Evolutionary conservation across 257 asterid species (phyloP), one percentile per base, ranked within the genome.

Genomic region (Solanum etuberosum): DNA sequence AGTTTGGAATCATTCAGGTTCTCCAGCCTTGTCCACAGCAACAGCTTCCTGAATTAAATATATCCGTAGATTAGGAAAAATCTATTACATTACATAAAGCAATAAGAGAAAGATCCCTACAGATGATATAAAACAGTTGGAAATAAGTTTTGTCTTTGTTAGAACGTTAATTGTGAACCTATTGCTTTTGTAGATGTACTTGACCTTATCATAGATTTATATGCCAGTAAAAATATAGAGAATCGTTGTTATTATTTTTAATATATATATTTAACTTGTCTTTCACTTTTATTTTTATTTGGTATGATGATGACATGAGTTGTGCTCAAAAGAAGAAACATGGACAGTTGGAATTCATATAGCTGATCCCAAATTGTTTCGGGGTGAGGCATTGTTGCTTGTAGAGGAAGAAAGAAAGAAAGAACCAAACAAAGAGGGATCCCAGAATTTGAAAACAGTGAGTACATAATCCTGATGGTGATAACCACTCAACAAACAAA

Each of bases 11-110:
- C 43, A 76, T 87, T 87, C 86, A 93, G 91, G 91, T 88, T 87
- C 89, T 71, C 88, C 94, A 87, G 93, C 92, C 89, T 90, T 86
- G 77, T 76, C 89, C 81, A 86, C 72, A 83, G 86, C 37, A 31
- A 74, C 85, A 61, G 90, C 57, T 87, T 89, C 90, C 94, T 92
- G 92, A 90, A 87, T 46, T 46, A 9, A 46, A 46, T 46, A 35
- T 46, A 43, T 9, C 7, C 40, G 5, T 27, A 27, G 65, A 27
- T 80, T 46, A 80, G 84, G 84, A 73, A 37, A 72, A 73, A 37
- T 8, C 11, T 37, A 23, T 37, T 37, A 37, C 27, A 21, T 23
- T 16, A 71, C 42, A 68, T 1, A 65, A 65, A 65, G 20, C 10
- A 65, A 65, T 27, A 15, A 15, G 77, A 72, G 46, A 73, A 73